Percentiles rank a stretch among this genome's conserved stretches.
phyloP scores from a whole-genome alignment of 2,329 filamentous ascomycete genomes.

The Colletotrichum tofieldiae region DNA sequence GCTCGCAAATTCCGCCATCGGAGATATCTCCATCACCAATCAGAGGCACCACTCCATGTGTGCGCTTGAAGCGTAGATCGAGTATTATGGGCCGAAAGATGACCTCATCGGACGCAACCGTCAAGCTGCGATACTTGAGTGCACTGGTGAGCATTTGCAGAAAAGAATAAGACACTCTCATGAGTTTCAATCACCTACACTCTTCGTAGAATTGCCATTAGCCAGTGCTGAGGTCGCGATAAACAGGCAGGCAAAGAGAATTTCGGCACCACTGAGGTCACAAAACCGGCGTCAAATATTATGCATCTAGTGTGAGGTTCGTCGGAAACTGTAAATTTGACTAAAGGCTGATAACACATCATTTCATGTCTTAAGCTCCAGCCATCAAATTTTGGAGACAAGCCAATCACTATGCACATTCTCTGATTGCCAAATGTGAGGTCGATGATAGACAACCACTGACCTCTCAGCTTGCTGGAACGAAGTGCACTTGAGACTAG shows the following conservation, averaged over 20 bases:
- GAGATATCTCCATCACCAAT: slow-evolving; percentile 8
- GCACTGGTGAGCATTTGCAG: slow-evolving; percentile 18
- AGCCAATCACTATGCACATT: neutral
- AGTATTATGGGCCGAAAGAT: slow-evolving; percentile 16
- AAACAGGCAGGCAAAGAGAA: too few relatives aligned
- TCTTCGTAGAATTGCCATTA: slow-evolving; percentile 6
- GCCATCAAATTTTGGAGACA: neutral
- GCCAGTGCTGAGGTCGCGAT: slow-evolving; percentile 10
- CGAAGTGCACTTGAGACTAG: too few relatives aligned
- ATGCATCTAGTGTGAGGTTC: too few relatives aligned
- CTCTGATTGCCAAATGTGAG: neutral
- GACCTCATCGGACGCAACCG: slow-evolving; percentile 28
- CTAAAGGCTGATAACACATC: neutral
- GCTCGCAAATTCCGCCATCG: slow-evolving; percentile 31
- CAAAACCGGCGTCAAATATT: neutral
- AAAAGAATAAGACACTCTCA: neutral
- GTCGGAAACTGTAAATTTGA: too few relatives aligned
- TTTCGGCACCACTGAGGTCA: too few relatives aligned
- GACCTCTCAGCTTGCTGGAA: neutral
- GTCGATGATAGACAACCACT: neutral
- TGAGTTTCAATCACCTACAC: neutral
- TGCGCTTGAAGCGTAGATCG: slow-evolving; percentile 6
- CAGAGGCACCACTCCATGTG: slow-evolving; percentile 9
- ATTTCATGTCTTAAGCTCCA: neutral
- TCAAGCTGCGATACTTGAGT: slow-evolving; percentile 23